These are phyloP conservation scores for Stagonosporopsis rhizophila DNA, from an alignment of 2,329 filamentous ascomycete genomes.

Conservation along the genomic window DNA sequence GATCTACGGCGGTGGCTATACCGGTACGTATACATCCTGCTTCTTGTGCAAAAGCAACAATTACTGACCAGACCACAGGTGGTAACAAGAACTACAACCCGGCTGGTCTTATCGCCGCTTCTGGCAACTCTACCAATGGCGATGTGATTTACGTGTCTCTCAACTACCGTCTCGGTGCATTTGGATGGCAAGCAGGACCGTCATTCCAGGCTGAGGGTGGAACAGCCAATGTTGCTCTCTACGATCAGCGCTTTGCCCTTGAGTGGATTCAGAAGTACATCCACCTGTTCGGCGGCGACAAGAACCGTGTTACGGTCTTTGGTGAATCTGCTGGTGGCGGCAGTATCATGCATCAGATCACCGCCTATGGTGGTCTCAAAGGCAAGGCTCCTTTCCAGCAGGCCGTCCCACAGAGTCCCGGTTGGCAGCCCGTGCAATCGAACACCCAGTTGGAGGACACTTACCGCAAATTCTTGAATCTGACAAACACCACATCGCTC, in stretches of 20 bases:
- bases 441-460: constrained; percentile 37
- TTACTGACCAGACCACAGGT: background rate
- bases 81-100: constrained; percentile 53
- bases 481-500: constrained; percentile 44
- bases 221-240: constrained; percentile 43
- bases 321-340: constrained; percentile 51
- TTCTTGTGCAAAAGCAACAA: background rate
- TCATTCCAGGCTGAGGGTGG: constrained; percentile 46
- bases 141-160: constrained; percentile 55
- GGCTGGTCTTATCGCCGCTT: constrained; percentile 53
- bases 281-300: constrained; percentile 49
- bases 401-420: constrained; percentile 50
- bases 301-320: constrained; percentile 47
- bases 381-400: constrained; percentile 50
- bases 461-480: constrained; percentile 40
- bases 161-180: constrained; percentile 56
- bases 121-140: constrained; percentile 48
- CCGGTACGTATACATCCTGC: background rate
- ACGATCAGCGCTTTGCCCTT: constrained; percentile 51
- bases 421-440: constrained; percentile 45
- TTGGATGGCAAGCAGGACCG: constrained; percentile 47
- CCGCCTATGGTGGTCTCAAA: constrained; percentile 48
- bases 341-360: constrained; percentile 51
- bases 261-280: constrained; percentile 52
- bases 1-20: constrained; percentile 55